Conservation (phyloP, 2,329 filamentous ascomycete species). For the Aspergillus sergii region DNA sequence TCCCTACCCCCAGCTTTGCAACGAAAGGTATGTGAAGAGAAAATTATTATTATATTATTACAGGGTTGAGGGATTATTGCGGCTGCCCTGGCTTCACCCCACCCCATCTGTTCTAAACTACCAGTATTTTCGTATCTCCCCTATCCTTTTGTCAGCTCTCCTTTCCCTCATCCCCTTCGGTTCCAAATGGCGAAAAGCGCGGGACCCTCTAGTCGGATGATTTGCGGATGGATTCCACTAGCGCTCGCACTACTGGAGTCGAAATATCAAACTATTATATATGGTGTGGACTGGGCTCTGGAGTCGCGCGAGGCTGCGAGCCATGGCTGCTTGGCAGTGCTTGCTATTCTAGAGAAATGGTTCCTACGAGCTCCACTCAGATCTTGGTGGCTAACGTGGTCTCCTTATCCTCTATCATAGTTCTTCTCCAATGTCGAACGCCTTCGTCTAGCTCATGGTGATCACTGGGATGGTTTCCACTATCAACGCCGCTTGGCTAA, state of each 20-base stretch:
- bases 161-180: background rate
- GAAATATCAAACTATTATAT: constrained; percentile 14
- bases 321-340: background rate
- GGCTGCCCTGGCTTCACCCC: background rate
- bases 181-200: background rate
- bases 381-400: constrained; percentile 17
- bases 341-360: background rate
- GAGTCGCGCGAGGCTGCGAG: background rate
- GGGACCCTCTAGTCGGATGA: background rate
- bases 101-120: background rate
- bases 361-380: constrained; percentile 5
- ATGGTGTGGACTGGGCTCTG: constrained; percentile 11
- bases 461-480: constrained; percentile 20
- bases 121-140: background rate
- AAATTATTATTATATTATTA: background rate
- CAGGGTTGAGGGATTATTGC: background rate
- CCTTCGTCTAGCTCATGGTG: constrained; percentile 37
- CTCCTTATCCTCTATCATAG: constrained; percentile 29
- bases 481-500: constrained; percentile 6
- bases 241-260: constrained; percentile 16
- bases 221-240: constrained; percentile 17
- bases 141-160: background rate
- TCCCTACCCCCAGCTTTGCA: background rate
- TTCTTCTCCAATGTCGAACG: constrained; percentile 46
- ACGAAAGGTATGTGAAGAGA: background rate